phyloP scores from a whole-genome alignment of 2,329 filamentous ascomycete genomes.

The Paecilomyces niveus region DNA sequence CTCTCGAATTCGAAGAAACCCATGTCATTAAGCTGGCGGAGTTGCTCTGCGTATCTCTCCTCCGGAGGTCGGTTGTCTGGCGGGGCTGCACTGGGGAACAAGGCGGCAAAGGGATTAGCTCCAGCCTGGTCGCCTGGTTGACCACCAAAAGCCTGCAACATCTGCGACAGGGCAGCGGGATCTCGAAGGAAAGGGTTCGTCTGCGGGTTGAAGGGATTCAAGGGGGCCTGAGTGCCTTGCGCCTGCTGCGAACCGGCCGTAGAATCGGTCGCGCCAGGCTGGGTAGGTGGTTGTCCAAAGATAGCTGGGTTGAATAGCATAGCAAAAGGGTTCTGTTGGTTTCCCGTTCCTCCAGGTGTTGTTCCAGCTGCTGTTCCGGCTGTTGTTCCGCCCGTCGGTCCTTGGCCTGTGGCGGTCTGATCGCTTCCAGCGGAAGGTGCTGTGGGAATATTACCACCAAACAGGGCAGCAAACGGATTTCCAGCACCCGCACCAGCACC shows the following conservation, averaged over 20 bases:
- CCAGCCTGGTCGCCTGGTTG: slow-evolving; percentile 24
- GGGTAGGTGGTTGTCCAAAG: slow-evolving; percentile 21
- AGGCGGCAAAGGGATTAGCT: slow-evolving; percentile 37
- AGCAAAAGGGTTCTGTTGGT: slow-evolving; percentile 58
- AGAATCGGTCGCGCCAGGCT: slow-evolving; percentile 14
- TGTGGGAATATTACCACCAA: slow-evolving; percentile 34
- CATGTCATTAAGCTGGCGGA: slow-evolving; percentile 96
- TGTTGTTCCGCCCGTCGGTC: slow-evolving; percentile 22
- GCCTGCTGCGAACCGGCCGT: slow-evolving; percentile 12
- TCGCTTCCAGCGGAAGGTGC: slow-evolving; percentile 21
- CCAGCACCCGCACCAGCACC: slow-evolving; percentile 22
- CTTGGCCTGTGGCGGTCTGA: slow-evolving; percentile 22
- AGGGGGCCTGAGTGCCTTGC: slow-evolving; percentile 31
- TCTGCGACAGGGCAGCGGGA: slow-evolving; percentile 50
- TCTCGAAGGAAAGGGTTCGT: slow-evolving; percentile 54
- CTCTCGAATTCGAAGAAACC: slow-evolving; percentile 95
- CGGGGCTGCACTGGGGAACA: slow-evolving; percentile 53
- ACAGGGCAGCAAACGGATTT: slow-evolving; percentile 59
- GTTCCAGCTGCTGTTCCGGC: slow-evolving; percentile 21
- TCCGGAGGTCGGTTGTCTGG: slow-evolving; percentile 83
- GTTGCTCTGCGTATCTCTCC: slow-evolving; percentile 83
- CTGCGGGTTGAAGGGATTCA: slow-evolving; percentile 41
- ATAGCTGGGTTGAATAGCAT: slow-evolving; percentile 51
- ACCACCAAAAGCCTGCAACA: slow-evolving; percentile 46
- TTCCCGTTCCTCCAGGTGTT: slow-evolving; percentile 23